phyloP scores from a whole-genome alignment of 2,329 filamentous ascomycete species.

The Neophaeococcomyces aloes region DNA sequence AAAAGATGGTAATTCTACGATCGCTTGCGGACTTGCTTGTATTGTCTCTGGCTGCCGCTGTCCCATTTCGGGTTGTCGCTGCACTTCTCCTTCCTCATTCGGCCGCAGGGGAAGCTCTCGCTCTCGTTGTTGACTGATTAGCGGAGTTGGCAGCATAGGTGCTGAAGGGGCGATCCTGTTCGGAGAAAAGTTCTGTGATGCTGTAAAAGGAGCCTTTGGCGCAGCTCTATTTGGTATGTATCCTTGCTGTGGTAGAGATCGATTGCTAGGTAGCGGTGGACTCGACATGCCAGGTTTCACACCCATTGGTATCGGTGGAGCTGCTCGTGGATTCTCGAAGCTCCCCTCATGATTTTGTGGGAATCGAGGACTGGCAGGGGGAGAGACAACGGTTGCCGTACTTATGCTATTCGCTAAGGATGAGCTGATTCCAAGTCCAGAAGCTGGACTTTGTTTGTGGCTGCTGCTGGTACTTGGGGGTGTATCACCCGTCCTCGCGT shows the following conservation, averaged over 20 bases:
- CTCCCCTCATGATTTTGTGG: slow-evolving; percentile 82
- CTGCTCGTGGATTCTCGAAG: slow-evolving; percentile 92
- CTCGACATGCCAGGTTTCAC: slow-evolving; percentile 33
- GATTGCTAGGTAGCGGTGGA: slow-evolving; percentile 29
- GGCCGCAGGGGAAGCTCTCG: slow-evolving; percentile 11
- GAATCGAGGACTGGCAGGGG: slow-evolving; percentile 75
- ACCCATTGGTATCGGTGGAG: slow-evolving; percentile 68
- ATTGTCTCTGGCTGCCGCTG: slow-evolving; percentile 1
- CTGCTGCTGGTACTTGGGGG: slow-evolving; percentile 20
- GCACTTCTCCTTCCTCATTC: background rate
- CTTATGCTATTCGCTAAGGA: slow-evolving; percentile 35
- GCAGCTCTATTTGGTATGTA: slow-evolving; percentile 69
- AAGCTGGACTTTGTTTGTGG: slow-evolving; percentile 15
- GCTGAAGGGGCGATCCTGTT: slow-evolving; percentile 32
- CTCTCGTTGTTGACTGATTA: no score
- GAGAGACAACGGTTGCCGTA: slow-evolving; percentile 54
- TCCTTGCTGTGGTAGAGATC: slow-evolving; percentile 34
- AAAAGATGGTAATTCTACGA: background rate
- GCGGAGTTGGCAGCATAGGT: slow-evolving; percentile 6
- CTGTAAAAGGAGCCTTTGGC: slow-evolving; percentile 63
- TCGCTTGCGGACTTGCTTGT: slow-evolving; percentile 3
- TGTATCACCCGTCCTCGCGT: slow-evolving; percentile 51
- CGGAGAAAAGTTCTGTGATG: slow-evolving; percentile 28
- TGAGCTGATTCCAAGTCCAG: slow-evolving; percentile 11
- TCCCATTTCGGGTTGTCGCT: slow-evolving; percentile 6